Conservation (phyloP, 2,329 filamentous ascomycete genomes). For the Verticillium klebahnii region DNA sequence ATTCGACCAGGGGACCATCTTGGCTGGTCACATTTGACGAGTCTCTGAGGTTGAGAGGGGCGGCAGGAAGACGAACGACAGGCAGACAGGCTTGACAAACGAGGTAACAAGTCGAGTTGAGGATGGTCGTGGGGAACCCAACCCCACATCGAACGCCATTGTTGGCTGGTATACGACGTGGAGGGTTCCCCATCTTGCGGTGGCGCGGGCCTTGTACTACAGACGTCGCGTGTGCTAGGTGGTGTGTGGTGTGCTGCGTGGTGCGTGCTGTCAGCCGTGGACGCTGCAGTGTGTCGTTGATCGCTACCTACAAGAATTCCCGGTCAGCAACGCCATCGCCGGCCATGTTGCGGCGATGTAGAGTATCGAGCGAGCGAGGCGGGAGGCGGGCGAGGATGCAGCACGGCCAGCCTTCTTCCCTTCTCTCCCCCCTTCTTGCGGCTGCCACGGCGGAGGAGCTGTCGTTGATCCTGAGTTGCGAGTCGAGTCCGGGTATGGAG, state of each 20-base stretch:
- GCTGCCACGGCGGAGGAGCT: background rate
- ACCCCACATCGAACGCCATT: conserved; percentile 3
- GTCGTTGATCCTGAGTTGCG: background rate
- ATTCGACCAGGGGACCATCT: background rate
- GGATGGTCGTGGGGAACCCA: background rate
- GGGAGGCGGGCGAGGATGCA: background rate
- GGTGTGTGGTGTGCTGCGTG: background rate
- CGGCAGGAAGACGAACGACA: conserved; percentile 2
- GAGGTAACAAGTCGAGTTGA: background rate
- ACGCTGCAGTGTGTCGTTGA: background rate
- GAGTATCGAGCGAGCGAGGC: background rate
- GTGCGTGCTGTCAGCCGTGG: background rate
- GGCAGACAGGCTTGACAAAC: conserved; percentile 1
- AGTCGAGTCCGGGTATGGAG: background rate
- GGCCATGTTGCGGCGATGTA: too few species aligned
- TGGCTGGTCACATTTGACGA: background rate
- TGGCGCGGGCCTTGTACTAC: conserved; percentile 7
- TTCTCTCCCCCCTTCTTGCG: background rate
- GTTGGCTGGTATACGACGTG: conserved; percentile 12
- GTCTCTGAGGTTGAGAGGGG: conserved; percentile 1
- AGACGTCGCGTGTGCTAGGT: background rate
- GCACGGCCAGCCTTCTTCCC: background rate
- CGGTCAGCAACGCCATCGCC: background rate
- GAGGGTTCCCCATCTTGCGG: conserved; percentile 7
- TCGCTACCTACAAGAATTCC: background rate